A percentile compares a stretch with the other conserved stretches of the same genome.
phyloP scores from a whole-genome alignment of 2,329 filamentous ascomycete genomes.

The Aspergillus japonicus region DNA sequence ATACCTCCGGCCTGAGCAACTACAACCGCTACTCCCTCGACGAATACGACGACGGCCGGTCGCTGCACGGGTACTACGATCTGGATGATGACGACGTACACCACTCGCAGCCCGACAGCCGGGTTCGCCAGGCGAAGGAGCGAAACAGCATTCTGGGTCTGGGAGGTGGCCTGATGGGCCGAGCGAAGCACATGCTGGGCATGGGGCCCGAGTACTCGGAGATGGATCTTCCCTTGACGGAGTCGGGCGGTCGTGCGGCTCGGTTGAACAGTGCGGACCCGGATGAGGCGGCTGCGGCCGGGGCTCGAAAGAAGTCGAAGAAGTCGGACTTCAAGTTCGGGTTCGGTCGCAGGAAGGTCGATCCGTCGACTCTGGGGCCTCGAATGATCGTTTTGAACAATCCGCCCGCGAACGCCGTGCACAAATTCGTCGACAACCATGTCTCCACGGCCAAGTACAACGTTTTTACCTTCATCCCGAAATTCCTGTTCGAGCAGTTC shows the following conservation, averaged over 20 bases:
- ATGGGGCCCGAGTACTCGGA: conserved; percentile 89
- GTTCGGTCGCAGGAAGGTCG: conserved; percentile 77
- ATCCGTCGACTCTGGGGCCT: conserved; percentile 87
- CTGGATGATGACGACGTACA: conserved; percentile 59
- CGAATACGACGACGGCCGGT: conserved; percentile 76
- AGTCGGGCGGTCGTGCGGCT: conserved; percentile 59
- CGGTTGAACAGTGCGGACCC: conserved; percentile 46
- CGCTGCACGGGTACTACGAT: conserved; percentile 69
- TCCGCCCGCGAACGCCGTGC: conserved; percentile 80
- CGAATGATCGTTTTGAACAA: conserved; percentile 96
- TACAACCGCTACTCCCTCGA: conserved; percentile 90
- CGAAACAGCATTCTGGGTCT: conserved; percentile 86
- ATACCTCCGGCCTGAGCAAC: conserved; percentile 80
- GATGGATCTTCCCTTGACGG: conserved; percentile 95
- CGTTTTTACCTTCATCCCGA: conserved; percentile 84
- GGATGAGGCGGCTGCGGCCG: conserved; percentile 43
- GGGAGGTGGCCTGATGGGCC: conserved; percentile 82
- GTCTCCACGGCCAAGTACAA: conserved; percentile 99
- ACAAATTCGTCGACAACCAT: conserved; percentile 94
- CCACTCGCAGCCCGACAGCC: conserved; percentile 49
- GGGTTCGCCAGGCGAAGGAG: conserved; percentile 62
- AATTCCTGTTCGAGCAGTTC: conserved; percentile 97
- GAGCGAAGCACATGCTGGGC: conserved; percentile 84
- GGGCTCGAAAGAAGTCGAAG: conserved; percentile 60
- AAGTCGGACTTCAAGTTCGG: conserved; percentile 86